Percentiles rank a stretch among this genome's conserved stretches.
Evolutionary conservation across 2,329 filamentous ascomycete species (phyloP).

Genomic region (Curvularia sp.): DNA sequence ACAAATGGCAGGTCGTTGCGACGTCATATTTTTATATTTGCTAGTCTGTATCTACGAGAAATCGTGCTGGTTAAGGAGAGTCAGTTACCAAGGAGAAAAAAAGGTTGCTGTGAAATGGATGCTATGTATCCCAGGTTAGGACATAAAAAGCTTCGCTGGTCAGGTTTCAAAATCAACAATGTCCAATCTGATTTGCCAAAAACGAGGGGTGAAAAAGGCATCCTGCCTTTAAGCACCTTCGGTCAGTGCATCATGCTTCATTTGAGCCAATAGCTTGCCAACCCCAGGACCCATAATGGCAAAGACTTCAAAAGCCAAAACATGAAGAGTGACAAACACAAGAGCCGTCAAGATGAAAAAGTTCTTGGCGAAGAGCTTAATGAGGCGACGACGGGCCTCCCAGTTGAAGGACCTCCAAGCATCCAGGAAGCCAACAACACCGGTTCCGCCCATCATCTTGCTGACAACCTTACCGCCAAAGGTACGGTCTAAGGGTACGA

Average conservation of each 20-base stretch:
- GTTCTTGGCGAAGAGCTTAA: conserved; percentile 79
- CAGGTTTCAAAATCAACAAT: background rate
- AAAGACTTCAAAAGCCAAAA: conserved; percentile 63
- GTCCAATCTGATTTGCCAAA: conserved; percentile 3
- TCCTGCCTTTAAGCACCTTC: background rate
- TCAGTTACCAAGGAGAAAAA: background rate
- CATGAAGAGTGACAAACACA: conserved; percentile 56
- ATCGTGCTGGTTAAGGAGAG: background rate
- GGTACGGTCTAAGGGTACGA: conserved; percentile 88
- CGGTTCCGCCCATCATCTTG: conserved; percentile 74
- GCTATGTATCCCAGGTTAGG: background rate
- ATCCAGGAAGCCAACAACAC: conserved; percentile 73
- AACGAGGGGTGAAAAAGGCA: background rate
- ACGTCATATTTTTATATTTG: background rate
- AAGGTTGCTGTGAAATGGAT: background rate
- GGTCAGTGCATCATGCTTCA: conserved; percentile 26
- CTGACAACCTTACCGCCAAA: conserved; percentile 80
- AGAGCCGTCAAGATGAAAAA: conserved; percentile 61
- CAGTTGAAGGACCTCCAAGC: conserved; percentile 82
- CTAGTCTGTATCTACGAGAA: background rate
- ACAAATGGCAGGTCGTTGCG: no score
- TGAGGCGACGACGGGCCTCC: conserved; percentile 73
- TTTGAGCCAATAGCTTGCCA: conserved; percentile 30
- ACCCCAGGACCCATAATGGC: conserved; percentile 55
- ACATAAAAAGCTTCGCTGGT: background rate